These are phyloP conservation scores for Parastagonospora avenae DNA, from an alignment of 2,329 filamentous ascomycete genomes.

Conservation along the genomic window DNA sequence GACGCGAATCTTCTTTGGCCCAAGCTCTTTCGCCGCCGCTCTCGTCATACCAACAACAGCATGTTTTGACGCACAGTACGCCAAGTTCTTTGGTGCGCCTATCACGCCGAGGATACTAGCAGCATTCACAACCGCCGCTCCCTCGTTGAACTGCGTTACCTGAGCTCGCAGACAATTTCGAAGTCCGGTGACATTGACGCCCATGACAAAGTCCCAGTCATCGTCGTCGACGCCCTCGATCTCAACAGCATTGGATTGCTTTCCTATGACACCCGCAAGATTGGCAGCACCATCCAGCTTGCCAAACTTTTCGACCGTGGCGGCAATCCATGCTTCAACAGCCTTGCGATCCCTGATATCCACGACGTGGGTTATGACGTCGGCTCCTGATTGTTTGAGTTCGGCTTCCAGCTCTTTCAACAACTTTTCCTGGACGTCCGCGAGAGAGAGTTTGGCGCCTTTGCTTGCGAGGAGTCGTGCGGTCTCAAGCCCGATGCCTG, in stretches of 20 bases:
- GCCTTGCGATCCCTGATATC: slow-evolving; percentile 55
- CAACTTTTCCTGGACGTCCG: slow-evolving; percentile 36
- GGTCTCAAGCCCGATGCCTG: slow-evolving; percentile 39
- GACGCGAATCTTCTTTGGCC: slow-evolving; percentile 39
- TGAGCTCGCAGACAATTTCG: slow-evolving; percentile 49
- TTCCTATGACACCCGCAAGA: slow-evolving; percentile 52
- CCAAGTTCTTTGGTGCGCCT: slow-evolving; percentile 45
- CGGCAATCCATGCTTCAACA: slow-evolving; percentile 59
- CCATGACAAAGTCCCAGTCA: slow-evolving; percentile 48
- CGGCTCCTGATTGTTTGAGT: slow-evolving; percentile 17
- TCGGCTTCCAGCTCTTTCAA: slow-evolving; percentile 26
- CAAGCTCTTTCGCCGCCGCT: slow-evolving; percentile 48
- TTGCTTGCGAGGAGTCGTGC: slow-evolving; percentile 30
- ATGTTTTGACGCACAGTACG: slow-evolving; percentile 49
- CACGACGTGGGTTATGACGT: slow-evolving; percentile 49
- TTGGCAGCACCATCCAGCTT: slow-evolving; percentile 49
- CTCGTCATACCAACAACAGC: slow-evolving; percentile 49
- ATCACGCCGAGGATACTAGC: slow-evolving; percentile 59
- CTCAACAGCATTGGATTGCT: slow-evolving; percentile 21
- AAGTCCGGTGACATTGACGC: slow-evolving; percentile 47
- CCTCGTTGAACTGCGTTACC: slow-evolving; percentile 48
- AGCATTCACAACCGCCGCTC: slow-evolving; percentile 50
- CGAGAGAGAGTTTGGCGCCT: slow-evolving; percentile 39
- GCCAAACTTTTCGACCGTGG: slow-evolving; percentile 54
- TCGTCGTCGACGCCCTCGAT: slow-evolving; percentile 42